Base-by-base conservation (phyloP, 1,284 basidiomycete genomes). In the Sporisorium reilianum region DNA sequence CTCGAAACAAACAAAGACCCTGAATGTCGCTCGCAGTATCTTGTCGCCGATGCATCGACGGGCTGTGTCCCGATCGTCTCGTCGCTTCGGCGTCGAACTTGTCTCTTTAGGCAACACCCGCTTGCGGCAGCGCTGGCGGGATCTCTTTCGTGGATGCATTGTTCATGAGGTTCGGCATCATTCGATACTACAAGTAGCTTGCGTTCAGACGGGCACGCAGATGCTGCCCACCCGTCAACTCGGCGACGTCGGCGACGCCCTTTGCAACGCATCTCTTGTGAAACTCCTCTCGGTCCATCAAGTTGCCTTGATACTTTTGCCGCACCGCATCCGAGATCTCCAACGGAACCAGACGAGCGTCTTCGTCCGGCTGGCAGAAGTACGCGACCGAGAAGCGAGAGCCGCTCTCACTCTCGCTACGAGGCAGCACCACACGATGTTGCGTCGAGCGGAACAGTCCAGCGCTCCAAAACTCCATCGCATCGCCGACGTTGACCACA, bases 401-500 rank as follows among this genome's bases (percentile, higher is more conserved):
- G 2, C 54, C 58, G 18, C 71, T 51, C 41, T 80, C 75, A 1
- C 46, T 51, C 25, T 69, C 71, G 38, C 36, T 56, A 20, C 72
- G 55, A 18, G 80, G 80, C 38, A 78, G 56, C 10, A 74, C 70
- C 5, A 81, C 80, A 7, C 80, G 62, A 49, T 81, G 80, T 49
- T 75, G 71, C 5, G 78, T 79, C n/a, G 76, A 79, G 8, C 70
- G 67, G 42, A 79, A 73, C 5, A 73, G 55, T 1, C 76, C 78
- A 0, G 59, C 66, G 40, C 75, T 75, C 80, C 80, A 81, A 38
- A 81, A 80, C 55, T 80, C 80, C 22, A 94, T 87, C 20, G 94
- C 88, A 83, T 94, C 93, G 6, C 91, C 93, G 5, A 92, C 90
- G 78, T 94, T 94, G 55, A 94, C 88, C 30, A 94, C 91, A 59